A percentile compares a stretch with the other conserved stretches of the same genome.
These are phyloP conservation scores for Trametes cinnabarina DNA, from an alignment of 768 basidiomycete species.

Conservation along the genomic window DNA sequence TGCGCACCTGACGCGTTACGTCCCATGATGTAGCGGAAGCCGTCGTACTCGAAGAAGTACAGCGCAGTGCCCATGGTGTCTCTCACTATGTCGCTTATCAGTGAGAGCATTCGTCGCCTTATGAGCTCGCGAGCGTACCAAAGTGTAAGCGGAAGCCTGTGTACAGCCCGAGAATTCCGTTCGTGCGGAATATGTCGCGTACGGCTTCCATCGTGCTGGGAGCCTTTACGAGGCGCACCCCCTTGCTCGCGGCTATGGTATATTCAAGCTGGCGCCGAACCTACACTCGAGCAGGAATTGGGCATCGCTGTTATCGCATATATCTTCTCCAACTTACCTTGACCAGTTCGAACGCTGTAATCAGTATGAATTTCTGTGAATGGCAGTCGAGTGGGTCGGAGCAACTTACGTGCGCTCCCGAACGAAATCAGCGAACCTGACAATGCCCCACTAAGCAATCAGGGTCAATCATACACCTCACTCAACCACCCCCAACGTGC, in stretches of 20 bases:
- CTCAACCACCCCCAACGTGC: background rate
- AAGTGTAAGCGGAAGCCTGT: conserved; percentile 89
- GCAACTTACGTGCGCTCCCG: conserved; percentile 82
- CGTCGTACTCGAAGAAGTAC: conserved; percentile 94
- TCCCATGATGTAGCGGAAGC: conserved; percentile 83
- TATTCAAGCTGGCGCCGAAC: conserved; percentile 91
- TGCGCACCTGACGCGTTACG: conserved; percentile 76
- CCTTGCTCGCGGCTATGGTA: conserved; percentile 81
- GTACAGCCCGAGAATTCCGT: conserved; percentile 68
- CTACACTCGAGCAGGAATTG: conserved; percentile 36
- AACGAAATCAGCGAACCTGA: conserved; percentile 89
- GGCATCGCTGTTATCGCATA: background rate
- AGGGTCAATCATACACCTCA: background rate
- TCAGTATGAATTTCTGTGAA: conserved; percentile 20
- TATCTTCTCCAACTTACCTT: conserved; percentile 55
- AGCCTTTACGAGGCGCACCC: conserved; percentile 65
- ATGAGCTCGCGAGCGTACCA: conserved; percentile 40
- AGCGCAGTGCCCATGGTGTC: conserved; percentile 88
- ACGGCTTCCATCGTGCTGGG: conserved; percentile 80
- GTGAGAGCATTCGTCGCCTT: background rate
- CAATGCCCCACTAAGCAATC: conserved; percentile 64
- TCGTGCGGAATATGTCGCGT: conserved; percentile 66
- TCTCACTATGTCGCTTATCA: conserved; percentile 52
- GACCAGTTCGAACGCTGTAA: conserved; percentile 85
- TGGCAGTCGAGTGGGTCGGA: background rate